Evolutionary conservation across 2,329 filamentous ascomycete genomes (phyloP).

Genomic region (Epichloe aotearoae): DNA sequence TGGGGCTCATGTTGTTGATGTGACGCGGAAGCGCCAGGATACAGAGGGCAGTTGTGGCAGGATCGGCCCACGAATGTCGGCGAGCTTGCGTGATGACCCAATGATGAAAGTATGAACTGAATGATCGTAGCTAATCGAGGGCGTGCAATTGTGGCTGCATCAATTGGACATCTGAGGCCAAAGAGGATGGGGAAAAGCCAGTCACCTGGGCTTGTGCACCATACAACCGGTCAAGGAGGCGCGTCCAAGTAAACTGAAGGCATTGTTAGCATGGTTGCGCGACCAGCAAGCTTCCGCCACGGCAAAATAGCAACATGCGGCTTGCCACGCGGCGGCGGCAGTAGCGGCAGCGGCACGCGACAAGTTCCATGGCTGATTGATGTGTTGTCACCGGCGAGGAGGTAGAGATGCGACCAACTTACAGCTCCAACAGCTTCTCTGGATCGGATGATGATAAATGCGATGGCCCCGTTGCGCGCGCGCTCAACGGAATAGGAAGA

Average conservation of each 20-base stretch:
- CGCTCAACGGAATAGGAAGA: conserved; percentile 34
- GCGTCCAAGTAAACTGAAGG: conserved; percentile 7
- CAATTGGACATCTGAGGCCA: background rate
- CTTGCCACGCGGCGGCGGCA: conserved; percentile 3
- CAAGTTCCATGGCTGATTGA: conserved; percentile 5
- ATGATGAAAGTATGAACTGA: background rate
- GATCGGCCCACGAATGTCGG: background rate
- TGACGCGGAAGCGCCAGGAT: background rate
- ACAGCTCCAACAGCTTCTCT: conserved; percentile 18
- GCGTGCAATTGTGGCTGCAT: too few species aligned
- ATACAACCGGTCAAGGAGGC: conserved; percentile 5
- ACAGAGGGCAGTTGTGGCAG: background rate
- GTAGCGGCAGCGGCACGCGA: conserved; percentile 1
- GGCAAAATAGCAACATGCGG: conserved; percentile 1
- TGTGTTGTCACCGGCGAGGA: conserved; percentile 1
- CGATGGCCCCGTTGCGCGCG: conserved; percentile 21
- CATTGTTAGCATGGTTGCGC: conserved; percentile 11
- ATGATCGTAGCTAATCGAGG: too few species aligned
- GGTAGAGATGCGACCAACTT: conserved; percentile 16
- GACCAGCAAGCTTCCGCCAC: conserved; percentile 3
- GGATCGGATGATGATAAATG: conserved; percentile 30
- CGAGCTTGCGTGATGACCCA: background rate
- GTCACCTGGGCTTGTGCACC: background rate
- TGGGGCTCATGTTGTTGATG: conserved; percentile 17
- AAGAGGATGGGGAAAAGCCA: background rate